Evolutionary conservation across 192 early-diverging fungal species (phyloP).

Genomic region (Haplosporangium gracile): DNA sequence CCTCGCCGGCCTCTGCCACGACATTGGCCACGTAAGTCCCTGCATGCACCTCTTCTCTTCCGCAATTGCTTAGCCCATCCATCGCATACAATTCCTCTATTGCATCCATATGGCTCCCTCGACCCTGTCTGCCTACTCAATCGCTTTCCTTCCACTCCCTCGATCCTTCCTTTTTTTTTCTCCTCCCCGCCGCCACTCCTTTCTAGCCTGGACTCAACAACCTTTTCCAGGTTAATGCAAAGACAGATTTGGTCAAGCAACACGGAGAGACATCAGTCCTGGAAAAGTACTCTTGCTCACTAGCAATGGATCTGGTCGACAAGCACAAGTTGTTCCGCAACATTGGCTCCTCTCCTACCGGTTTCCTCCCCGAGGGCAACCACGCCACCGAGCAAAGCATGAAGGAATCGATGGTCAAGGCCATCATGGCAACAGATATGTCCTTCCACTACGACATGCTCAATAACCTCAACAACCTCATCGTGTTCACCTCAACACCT

Average conservation of each 20-base stretch:
- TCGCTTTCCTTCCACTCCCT: neutral
- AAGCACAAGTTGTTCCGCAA: constrained; percentile 81
- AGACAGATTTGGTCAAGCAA: constrained; percentile 77
- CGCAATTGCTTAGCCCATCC: neutral
- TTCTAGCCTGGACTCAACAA: constrained; percentile 92
- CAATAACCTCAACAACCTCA: constrained; percentile 62
- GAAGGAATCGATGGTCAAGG: constrained; percentile 68
- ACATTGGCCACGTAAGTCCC: constrained; percentile 83
- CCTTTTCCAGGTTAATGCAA: constrained; percentile 89
- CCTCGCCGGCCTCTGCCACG: constrained; percentile 91
- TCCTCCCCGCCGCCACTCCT: neutral
- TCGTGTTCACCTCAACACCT: constrained; percentile 53
- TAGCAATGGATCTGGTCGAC: constrained; percentile 78
- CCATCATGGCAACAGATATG: constrained; percentile 95
- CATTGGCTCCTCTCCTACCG: constrained; percentile 51
- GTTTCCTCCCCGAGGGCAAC: constrained; percentile 62
- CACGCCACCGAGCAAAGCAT: constrained; percentile 63
- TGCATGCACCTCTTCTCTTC: neutral
- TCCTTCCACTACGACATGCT: constrained; percentile 83
- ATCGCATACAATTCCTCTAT: neutral
- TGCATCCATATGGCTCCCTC: neutral
- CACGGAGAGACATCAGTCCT: constrained; percentile 89
- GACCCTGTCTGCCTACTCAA: neutral
- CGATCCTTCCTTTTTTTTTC: neutral
- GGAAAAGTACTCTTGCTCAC: constrained; percentile 87